phyloP scores from a whole-genome alignment of 139 green algal genomes.

The Trebouxia sp. region DNA sequence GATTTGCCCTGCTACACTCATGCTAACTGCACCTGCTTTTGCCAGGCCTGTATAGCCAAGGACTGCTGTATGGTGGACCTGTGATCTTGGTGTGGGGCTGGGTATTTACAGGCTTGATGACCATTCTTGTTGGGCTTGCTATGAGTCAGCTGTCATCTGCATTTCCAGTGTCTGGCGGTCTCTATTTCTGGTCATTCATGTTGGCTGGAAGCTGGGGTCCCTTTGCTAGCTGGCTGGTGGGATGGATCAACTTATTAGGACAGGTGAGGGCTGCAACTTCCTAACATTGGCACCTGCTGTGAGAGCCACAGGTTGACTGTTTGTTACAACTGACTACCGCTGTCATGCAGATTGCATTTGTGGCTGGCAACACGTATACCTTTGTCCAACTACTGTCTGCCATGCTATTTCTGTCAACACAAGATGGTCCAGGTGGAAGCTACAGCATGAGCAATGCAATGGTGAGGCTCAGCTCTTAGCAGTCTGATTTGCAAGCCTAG shows the following conservation, averaged over 20 bases:
- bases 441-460: neutral
- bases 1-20: neutral
- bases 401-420: neutral
- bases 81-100: neutral
- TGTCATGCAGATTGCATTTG: neutral
- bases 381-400: neutral
- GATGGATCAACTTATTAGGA: neutral
- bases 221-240: neutral
- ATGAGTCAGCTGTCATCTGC: constrained; percentile 4
- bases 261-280: neutral
- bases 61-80: constrained; percentile 3
- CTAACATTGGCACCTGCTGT: neutral
- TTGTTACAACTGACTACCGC: too few relatives aligned
- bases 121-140: neutral
- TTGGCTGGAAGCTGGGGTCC: neutral
- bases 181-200: constrained; percentile 11
- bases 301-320: neutral
- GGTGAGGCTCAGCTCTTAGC: neutral
- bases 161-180: neutral
- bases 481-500: too few relatives aligned
- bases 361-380: neutral
- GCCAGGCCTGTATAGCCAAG: neutral
- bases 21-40: too few relatives aligned
- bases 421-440: neutral
- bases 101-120: neutral